These are phyloP conservation scores for Porcisia hertigi DNA, from an alignment of 208 protist genomes.

Conservation along the genomic window DNA sequence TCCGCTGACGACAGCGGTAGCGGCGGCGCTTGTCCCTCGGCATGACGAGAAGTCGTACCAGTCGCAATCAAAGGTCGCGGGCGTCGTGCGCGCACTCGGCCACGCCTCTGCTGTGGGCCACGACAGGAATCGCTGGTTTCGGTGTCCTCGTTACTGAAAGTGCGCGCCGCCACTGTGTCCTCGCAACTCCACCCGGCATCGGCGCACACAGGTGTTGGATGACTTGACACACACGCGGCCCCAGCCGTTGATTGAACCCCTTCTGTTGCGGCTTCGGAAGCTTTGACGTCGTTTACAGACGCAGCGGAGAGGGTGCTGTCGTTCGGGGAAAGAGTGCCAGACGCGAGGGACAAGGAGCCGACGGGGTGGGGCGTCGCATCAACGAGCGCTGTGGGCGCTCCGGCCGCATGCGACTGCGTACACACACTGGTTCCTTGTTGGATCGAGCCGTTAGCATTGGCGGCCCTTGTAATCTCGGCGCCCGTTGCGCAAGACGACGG, in stretches of 20 bases:
- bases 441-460: neutral
- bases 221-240: neutral
- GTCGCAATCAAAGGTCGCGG: neutral
- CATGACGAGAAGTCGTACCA: neutral
- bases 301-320: neutral
- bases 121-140: neutral
- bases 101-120: neutral
- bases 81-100: neutral
- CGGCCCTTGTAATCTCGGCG: neutral
- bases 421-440: neutral
- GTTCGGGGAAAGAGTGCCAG: conserved; percentile 5
- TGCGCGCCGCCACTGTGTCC: neutral
- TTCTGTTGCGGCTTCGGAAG: neutral
- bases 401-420: neutral
- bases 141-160: neutral
- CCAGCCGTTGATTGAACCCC: neutral
- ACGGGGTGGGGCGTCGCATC: neutral
- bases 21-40: neutral
- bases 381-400: neutral
- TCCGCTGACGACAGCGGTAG: neutral
- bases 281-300: neutral
- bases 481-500: neutral
- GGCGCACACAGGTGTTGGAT: conserved; percentile 10
- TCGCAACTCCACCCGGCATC: neutral
- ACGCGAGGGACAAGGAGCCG: neutral